These are phyloP conservation scores for Harrya chromipes DNA, from an alignment of 768 basidiomycete genomes.

Conservation along the genomic window DNA sequence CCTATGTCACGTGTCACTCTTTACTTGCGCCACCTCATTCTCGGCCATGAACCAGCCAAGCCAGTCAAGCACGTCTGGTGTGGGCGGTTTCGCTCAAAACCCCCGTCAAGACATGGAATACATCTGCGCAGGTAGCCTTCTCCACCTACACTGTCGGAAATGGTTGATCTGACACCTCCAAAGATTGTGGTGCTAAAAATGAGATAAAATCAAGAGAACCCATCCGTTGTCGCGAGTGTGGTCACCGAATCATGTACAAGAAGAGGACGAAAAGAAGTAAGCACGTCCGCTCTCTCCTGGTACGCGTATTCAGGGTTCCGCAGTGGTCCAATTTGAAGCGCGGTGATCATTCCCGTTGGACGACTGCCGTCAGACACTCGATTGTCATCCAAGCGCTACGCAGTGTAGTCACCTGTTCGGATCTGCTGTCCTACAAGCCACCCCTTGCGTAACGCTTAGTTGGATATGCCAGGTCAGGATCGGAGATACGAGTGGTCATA, in stretches of 20 bases:
- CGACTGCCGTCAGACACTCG: neutral
- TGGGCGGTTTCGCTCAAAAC: conserved; percentile 35
- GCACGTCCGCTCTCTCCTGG: conserved; percentile 28
- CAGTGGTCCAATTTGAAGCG: conserved; percentile 35
- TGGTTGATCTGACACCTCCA: conserved; percentile 11
- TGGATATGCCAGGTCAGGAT: neutral
- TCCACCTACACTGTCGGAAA: conserved; percentile 1
- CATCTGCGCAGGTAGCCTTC: conserved; percentile 70
- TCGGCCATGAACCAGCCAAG: conserved; percentile 39
- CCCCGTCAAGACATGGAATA: conserved; percentile 74
- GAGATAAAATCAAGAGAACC: conserved; percentile 89
- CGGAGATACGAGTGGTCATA: too few species aligned
- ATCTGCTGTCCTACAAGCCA: neutral
- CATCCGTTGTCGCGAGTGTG: conserved; percentile 94
- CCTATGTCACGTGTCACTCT: conserved; percentile 14
- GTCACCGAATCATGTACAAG: conserved; percentile 99
- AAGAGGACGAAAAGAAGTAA: conserved; percentile 90
- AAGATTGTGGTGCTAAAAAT: conserved; percentile 92
- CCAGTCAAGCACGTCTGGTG: conserved; percentile 32
- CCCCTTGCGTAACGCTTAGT: neutral
- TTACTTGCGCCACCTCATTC: neutral
- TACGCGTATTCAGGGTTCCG: neutral
- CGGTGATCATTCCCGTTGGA: conserved; percentile 16
- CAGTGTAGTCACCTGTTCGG: neutral
- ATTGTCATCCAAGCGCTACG: neutral